Evolutionary conservation across 1,284 basidiomycete genomes (phyloP), one percentile per base, ranked within the genome.

Genomic region (Moniliella sp.): DNA sequence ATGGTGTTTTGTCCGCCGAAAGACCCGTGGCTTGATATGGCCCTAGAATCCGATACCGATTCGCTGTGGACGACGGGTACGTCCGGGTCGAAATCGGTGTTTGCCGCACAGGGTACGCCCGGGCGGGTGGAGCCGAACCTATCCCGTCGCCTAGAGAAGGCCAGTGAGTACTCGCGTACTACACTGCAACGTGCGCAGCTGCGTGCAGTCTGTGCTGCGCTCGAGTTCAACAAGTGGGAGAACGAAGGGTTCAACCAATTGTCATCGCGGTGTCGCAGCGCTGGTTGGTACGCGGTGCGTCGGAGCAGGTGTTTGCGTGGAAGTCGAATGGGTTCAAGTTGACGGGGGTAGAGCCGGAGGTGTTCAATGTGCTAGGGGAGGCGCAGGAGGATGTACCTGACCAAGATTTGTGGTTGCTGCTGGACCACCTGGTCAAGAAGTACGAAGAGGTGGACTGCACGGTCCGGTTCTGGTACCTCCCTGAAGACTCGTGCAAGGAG

Each of bases 381-480:
- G 37, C 46, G 2, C 54, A 50, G 2, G 54, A 50, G 8, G 32
- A 33, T 15, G 56, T 59, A 10, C 54, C 56, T 5, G 48, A 59
- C 27, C 31, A 49, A 3, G 56, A 59, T 31, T 38, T 59, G 18
- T 59, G 56, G 56, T 50, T 57, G 35, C 23, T 54, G 27, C 36
- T 59, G 2, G 56, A 59, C 15, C 29, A 40, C 8, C 39, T 39
- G 4, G 53, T 59, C 4, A 35, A 35, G 12, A 35, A 29, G 10
- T 59, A 50, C 17, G 56, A 59, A 31, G 28, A 50, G 30, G 45
- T 57, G 18, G 56, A 59, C 28, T 56, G 54, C 31, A 57, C 50
- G 7, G 49, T 52, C 15, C 38, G 54, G 3, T 59, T 57, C 31
- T 59, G 54, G 56, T 47, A 49, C 28, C 37, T 58, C 9, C 31